Evolutionary conservation across 1,139 yeast species (phyloP), one percentile per base, ranked within the genome.

Genomic region (Zygoascus sp.): DNA sequence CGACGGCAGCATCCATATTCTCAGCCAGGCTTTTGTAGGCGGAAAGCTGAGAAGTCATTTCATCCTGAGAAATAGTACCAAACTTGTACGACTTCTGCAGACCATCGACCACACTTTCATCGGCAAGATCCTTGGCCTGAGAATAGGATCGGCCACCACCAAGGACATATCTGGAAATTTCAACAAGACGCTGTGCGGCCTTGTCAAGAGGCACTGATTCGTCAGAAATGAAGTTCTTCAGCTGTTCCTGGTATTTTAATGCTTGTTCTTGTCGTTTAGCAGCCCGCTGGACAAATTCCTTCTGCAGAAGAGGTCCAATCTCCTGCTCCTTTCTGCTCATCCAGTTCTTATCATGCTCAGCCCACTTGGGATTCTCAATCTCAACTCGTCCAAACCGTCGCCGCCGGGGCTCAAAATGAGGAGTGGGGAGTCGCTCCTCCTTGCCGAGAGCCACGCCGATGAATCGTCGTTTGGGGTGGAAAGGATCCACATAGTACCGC

Each of bases 401-500:
- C 22, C 79, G 73, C 44, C 92, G 76, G 42, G 97, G 97, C 22
- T 75, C 83, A 65, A 90, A 90, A 64, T 92, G 97, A 8, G 94
- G 87, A 9, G 88, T 80, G 32, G 98, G 98, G 42, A 92, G 75
- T 50, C 73, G 69, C 39, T 78, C 69, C 3, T 81, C 83, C 53
- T 76, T 75, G 41, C 72, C 72, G 50, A 92, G 74, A 1, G 95
- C 90, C 45, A 92, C 81, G 36, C 98, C 98, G 49, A 89, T 88
- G 61, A 86, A 86, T 64, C 83, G 84, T 65, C 97, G 80, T 62
- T 81, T 79, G 38, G 97, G 97, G 62, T 92, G 98, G 74, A 90
- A 90, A n/a, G 98, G 98, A 69, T 92, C 97, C 54, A 81, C 72
- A 66, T 92, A 92, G 68, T 80, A 92, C 55, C 95, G 78, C 42